Base-by-base conservation (phyloP, 2,329 filamentous ascomycete species). In the Penicillium sp. region DNA sequence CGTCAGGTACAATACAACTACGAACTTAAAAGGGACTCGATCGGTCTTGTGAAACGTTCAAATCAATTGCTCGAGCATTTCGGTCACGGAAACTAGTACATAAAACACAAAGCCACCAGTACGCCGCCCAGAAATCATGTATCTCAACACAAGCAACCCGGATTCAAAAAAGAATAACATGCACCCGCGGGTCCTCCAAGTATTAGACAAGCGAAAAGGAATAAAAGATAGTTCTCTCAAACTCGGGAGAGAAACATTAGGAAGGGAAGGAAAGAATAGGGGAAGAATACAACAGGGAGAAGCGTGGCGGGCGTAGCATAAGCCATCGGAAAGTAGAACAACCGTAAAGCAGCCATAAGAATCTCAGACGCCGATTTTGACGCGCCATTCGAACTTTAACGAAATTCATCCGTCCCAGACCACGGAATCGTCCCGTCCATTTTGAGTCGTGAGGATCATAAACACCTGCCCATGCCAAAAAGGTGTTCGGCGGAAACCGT, bases 381-480 rank as follows among this genome's bases (percentile, higher is more conserved):
- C 66, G 63, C 62, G 56, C 63, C 65, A 52, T 61, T 56, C 47
- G 53, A 62, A 62, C 60, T 61, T 54, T 51, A 55, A 57, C 58
- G 59, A 60, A 56, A 58, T 60, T 58, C 54, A 63, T 62, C 27
- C 27, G 27, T 28, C 58, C 53, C 62, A 61, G 55, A 62, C 58
- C 64, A 62, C 52, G 59, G 54, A 61, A 64, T 63, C 54, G 65
- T 58, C 60, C 65, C 60, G 58, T 68, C 62, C 65, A 55, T 69
- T 70, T 69, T 65, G 56, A 61, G 60, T 69, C 67, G 63, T 69
- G 67, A 64, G 65, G 62, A 70, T 71, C 68, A 65, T 70, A 57
- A 71, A 69, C 67, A 71, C 68, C 69, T 64, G 63, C 56, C 68
- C 66, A 70, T 71, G 69, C 68, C 69, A 62, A 53, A 62, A 36